These are phyloP conservation scores for Ehretia macrophylla DNA, from an alignment of 257 asterid genomes.

Conservation along the genomic window DNA sequence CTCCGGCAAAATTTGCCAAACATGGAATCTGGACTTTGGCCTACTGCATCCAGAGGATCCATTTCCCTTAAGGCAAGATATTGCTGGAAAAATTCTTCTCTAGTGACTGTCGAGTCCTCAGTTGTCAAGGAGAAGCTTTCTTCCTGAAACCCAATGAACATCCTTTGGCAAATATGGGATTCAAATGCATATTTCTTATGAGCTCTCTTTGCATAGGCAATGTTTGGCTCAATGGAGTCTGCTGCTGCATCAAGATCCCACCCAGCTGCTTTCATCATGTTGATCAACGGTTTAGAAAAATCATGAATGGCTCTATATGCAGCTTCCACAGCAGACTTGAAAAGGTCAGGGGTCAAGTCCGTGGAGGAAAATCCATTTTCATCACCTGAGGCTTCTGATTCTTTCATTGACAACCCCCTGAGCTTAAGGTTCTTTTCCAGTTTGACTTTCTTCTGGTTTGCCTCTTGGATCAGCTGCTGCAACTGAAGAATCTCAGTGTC, in stretches of 20 bases:
- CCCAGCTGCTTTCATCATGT: conserved; percentile 99
- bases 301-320: conserved; percentile 88
- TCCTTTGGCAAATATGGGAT: conserved; percentile 88
- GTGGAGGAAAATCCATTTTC: conserved; percentile 40
- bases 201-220: conserved; percentile 80
- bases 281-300: conserved; percentile 93
- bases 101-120: conserved; percentile 19
- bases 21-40: conserved; percentile 63
- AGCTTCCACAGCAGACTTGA: conserved; percentile 69
- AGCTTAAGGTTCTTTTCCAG: conserved; percentile 95
- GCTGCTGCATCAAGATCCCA: conserved; percentile 99
- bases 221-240: conserved; percentile 72
- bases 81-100: conserved; percentile 55
- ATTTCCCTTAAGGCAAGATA: conserved; percentile 71
- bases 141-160: conserved; percentile 91
- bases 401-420: conserved; percentile 82
- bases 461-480: conserved; percentile 92
- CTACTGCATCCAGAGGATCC: conserved; percentile 87
- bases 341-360: conserved; percentile 73
- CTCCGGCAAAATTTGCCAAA: conserved; percentile 77
- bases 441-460: conserved; percentile 81
- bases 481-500: conserved; percentile 80
- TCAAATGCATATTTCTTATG: conserved; percentile 97
- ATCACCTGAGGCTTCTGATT: conserved; percentile 59
- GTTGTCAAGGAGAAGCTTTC: conserved; percentile 51